These are phyloP conservation scores for Phytophthora colocasiae DNA, from an alignment of 352 stramenopile species.

Conservation along the genomic window DNA sequence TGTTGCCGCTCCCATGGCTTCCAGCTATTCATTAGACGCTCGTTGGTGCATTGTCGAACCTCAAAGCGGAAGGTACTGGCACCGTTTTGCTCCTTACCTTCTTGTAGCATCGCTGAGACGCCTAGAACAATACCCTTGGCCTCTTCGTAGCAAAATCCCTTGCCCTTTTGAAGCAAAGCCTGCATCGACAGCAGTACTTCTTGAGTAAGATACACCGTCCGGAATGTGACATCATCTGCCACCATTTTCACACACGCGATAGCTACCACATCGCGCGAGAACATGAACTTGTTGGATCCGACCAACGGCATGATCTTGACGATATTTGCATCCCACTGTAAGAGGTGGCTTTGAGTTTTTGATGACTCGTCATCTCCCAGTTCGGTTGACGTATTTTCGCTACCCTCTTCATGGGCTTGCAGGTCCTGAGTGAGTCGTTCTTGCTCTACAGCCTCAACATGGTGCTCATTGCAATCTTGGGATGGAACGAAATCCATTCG, in stretches of 20 bases:
- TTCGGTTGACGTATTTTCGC: constrained; percentile 7
- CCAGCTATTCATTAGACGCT: constrained; percentile 66
- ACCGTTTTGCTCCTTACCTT: constrained; percentile 1
- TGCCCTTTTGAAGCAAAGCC: constrained; percentile 24
- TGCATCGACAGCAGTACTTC: constrained; percentile 31
- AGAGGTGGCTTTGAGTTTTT: constrained; percentile 14
- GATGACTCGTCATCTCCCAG: not conserved
- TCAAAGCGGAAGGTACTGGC: constrained; percentile 38
- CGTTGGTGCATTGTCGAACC: constrained; percentile 49
- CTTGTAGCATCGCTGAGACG: constrained; percentile 15
- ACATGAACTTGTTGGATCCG: constrained; percentile 23
- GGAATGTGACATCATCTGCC: constrained; percentile 19
- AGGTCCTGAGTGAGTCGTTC: constrained; percentile 66
- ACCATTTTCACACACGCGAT: constrained; percentile 45
- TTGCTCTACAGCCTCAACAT: constrained; percentile 42
- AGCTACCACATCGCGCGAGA: constrained; percentile 37
- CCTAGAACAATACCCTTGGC: constrained; percentile 18
- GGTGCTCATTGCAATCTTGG: constrained; percentile 46
- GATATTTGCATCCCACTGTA: constrained; percentile 45
- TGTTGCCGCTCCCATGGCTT: constrained; percentile 63
- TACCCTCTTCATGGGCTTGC: constrained; percentile 36
- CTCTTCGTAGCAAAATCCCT: not conserved
- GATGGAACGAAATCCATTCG: constrained; percentile 46
- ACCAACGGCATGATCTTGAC: constrained; percentile 43
- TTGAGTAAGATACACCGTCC: constrained; percentile 54